A percentile compares a stretch with the other conserved stretches of the same genome.
These are phyloP conservation scores for Lactarius hengduanensis DNA, from an alignment of 768 basidiomycete genomes.

Conservation along the genomic window DNA sequence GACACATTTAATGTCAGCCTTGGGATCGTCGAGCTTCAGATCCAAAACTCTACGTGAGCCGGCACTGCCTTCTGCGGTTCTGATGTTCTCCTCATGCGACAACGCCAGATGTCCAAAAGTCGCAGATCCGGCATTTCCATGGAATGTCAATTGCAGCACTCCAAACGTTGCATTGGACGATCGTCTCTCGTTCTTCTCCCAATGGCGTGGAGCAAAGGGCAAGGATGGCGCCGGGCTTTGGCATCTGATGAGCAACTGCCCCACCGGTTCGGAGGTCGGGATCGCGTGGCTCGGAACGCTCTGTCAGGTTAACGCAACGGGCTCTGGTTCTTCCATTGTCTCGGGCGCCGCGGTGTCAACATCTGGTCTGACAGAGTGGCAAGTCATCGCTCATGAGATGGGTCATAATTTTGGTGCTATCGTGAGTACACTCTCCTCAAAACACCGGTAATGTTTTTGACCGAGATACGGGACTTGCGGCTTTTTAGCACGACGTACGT, in stretches of 20 bases:
- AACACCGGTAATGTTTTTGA: slow-evolving; percentile 23
- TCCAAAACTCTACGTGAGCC: slow-evolving; percentile 56
- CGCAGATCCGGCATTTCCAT: slow-evolving; percentile 52
- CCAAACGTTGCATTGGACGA: slow-evolving; percentile 55
- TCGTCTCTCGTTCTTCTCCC: slow-evolving; percentile 74
- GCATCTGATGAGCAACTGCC: slow-evolving; percentile 86
- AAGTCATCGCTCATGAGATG: slow-evolving; percentile 79
- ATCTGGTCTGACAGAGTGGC: slow-evolving; percentile 74
- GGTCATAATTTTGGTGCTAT: slow-evolving; percentile 91
- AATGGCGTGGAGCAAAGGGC: slow-evolving; percentile 75
- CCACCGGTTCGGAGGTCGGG: slow-evolving; percentile 78
- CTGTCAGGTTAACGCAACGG: slow-evolving; percentile 56
- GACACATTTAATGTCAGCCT: slow-evolving; percentile 81
- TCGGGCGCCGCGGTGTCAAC: slow-evolving; percentile 85
- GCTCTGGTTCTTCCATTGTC: slow-evolving; percentile 49
- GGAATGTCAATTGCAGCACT: slow-evolving; percentile 69
- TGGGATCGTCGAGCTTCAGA: slow-evolving; percentile 75
- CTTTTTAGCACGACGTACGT: slow-evolving; percentile 53
- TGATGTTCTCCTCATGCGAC: slow-evolving; percentile 5
- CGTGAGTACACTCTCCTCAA: slow-evolving; percentile 43
- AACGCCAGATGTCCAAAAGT: slow-evolving; percentile 57
- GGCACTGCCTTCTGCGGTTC: slow-evolving; percentile 14
- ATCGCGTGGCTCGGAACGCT: slow-evolving; percentile 87
- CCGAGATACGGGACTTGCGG: slow-evolving; percentile 23
- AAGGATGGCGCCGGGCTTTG: slow-evolving; percentile 79